Conservation (phyloP, 371 early-diverging fungal genomes). For the Mortierella sp. region DNA sequence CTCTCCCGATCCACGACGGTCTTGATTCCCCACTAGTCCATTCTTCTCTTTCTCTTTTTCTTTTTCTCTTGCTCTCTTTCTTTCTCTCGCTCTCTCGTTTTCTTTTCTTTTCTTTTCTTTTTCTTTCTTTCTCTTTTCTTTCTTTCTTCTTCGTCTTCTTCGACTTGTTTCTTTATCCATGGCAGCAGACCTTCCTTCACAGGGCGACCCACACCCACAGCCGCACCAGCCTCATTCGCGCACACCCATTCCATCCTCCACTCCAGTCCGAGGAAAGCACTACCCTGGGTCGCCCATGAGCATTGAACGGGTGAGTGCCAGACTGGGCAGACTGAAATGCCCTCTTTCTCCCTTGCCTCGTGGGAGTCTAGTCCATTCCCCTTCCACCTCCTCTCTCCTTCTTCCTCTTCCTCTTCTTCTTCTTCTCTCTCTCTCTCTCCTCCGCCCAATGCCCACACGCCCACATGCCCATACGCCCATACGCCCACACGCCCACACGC, state of each 20-base stretch:
- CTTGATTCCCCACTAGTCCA: too few relatives aligned
- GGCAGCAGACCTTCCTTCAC: conserved; percentile 45
- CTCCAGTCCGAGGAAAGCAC: conserved; percentile 2
- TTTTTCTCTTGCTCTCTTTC: too few relatives aligned
- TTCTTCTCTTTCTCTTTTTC: background rate
- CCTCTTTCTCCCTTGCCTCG: background rate
- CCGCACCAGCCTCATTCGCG: conserved; percentile 6
- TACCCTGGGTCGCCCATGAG: background rate
- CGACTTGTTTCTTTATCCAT: conserved; percentile 8
- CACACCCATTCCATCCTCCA: background rate
- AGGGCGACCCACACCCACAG: conserved; percentile 24
- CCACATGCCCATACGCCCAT: too few relatives aligned
- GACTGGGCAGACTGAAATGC: background rate
- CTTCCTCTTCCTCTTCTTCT: background rate
- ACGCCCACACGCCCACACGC: too few relatives aligned
- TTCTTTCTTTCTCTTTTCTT: too few relatives aligned
- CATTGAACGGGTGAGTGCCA: background rate
- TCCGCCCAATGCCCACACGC: too few relatives aligned
- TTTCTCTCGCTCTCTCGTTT: background rate
- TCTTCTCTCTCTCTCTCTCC: background rate
- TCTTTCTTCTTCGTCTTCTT: background rate
- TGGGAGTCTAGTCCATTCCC: background rate
- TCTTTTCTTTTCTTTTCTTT: background rate
- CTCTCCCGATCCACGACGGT: background rate
- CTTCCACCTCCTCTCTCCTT: background rate